phyloP scores from a whole-genome alignment of 2,329 filamentous ascomycete species.

The Ophiostoma sp. region DNA sequence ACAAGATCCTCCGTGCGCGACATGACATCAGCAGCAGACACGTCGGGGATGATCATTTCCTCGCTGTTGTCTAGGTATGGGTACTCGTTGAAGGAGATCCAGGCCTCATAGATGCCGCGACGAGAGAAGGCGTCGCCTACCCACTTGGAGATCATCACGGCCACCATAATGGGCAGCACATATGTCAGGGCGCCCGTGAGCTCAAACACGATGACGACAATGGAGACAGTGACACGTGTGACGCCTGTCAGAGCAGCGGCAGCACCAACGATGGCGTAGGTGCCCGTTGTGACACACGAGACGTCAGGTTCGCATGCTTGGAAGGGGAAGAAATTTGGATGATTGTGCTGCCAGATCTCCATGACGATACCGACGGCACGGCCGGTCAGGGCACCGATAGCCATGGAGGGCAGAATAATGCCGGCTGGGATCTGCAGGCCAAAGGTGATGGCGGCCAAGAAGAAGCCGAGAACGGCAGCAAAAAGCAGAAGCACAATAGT shows the following conservation, averaged over 20 bases:
- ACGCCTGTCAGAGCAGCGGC: constrained; percentile 91
- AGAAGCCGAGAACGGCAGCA: constrained; percentile 76
- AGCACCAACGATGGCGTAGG: constrained; percentile 93
- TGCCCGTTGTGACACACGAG: constrained; percentile 85
- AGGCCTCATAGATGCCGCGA: constrained; percentile 91
- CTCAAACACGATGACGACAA: constrained; percentile 99
- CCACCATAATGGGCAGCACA: constrained; percentile 97
- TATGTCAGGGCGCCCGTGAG: constrained; percentile 93
- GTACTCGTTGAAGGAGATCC: constrained; percentile 95
- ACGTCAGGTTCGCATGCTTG: constrained; percentile 76
- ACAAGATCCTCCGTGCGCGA: constrained; percentile 86
- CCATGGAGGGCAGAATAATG: constrained; percentile 93
- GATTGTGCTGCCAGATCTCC: constrained; percentile 67
- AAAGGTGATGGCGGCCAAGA: constrained; percentile 82
- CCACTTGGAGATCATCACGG: constrained; percentile 98
- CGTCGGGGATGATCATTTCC: constrained; percentile 60
- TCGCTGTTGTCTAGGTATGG: constrained; percentile 80
- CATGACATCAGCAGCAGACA: constrained; percentile 85
- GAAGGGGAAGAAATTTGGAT: constrained; percentile 74
- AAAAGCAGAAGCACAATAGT: constrained; percentile 79
- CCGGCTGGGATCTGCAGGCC: constrained; percentile 91
- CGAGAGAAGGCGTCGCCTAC: constrained; percentile 92
- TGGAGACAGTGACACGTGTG: constrained; percentile 94
- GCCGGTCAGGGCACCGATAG: constrained; percentile 85
- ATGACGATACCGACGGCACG: constrained; percentile 84